A percentile compares a stretch with the other conserved stretches of the same genome.
phyloP scores from a whole-genome alignment of 108 stramenopile species.

The Aureococcus anophagefferens region DNA sequence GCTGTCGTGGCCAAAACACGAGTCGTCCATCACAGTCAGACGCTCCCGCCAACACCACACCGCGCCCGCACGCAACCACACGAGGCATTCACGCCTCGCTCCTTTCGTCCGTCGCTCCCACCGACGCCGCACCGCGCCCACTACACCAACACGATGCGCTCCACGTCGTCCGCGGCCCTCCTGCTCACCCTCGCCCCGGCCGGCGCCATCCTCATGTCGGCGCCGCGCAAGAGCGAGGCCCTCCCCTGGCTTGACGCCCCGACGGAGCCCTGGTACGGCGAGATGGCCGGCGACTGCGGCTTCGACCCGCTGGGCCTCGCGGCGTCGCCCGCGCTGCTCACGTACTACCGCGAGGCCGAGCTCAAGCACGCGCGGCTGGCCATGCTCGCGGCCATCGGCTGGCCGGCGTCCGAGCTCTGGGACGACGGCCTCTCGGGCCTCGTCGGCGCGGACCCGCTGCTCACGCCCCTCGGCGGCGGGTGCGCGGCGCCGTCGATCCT shows the following conservation, averaged over 20 bases:
- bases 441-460: neutral
- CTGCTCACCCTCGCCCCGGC: too few species aligned
- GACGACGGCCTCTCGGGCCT: conserved; percentile 18
- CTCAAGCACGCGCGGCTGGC: conserved; percentile 61
- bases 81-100: too few species aligned
- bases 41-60: too few species aligned
- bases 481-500: conserved; percentile 59
- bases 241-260: neutral
- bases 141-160: too few species aligned
- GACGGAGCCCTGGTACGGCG: neutral
- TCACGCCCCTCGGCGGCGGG: conserved; percentile 13
- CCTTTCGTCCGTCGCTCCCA: too few species aligned
- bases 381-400: conserved; percentile 66
- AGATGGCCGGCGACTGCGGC: conserved; percentile 63
- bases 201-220: too few species aligned
- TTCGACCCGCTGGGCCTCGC: conserved; percentile 56
- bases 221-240: neutral
- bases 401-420: conserved; percentile 61
- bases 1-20: too few species aligned
- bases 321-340: neutral
- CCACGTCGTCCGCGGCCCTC: too few species aligned
- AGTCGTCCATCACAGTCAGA: too few species aligned
- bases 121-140: too few species aligned
- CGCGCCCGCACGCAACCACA: too few species aligned
- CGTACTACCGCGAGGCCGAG: conserved; percentile 36